Evolutionary conservation across 1,139 yeast genomes (phyloP).

Genomic region (Yamadazyma atlantica): DNA sequence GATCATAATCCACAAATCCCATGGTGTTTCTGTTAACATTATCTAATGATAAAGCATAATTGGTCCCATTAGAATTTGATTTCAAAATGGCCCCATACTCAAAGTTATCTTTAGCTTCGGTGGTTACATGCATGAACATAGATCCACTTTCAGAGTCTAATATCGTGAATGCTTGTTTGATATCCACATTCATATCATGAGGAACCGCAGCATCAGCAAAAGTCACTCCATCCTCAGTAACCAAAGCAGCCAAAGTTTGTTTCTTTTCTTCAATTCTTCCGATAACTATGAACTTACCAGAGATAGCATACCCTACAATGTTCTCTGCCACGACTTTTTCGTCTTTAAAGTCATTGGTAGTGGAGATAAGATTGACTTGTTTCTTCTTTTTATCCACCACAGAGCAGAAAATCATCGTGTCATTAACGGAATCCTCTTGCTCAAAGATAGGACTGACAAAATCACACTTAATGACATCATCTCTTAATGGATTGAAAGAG

Average conservation of each 20-base stretch:
- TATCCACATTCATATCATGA: conserved; percentile 55
- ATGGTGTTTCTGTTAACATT: conserved; percentile 68
- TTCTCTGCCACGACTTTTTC: conserved; percentile 25
- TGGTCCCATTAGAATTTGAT: conserved; percentile 93
- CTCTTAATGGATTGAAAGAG: conserved; percentile 52
- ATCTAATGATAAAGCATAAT: conserved; percentile 73
- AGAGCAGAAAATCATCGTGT: conserved; percentile 65
- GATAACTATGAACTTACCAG: conserved; percentile 64
- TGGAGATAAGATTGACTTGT: conserved; percentile 22
- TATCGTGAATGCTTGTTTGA: conserved; percentile 81
- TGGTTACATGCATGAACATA: conserved; percentile 81
- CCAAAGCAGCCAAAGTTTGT: conserved; percentile 57
- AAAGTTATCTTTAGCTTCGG: conserved; percentile 45
- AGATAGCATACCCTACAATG: conserved; percentile 41
- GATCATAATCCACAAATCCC: conserved; percentile 90
- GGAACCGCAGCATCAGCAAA: conserved; percentile 87
- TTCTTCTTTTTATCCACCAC: conserved; percentile 28
- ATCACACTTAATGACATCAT: conserved; percentile 60
- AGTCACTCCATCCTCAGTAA: conserved; percentile 76
- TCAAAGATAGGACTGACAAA: conserved; percentile 58
- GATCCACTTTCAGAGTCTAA: conserved; percentile 75
- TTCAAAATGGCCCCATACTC: conserved; percentile 86
- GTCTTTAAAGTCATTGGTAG: conserved; percentile 27
- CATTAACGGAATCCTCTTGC: conserved; percentile 25
- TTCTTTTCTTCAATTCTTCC: conserved; percentile 52